phyloP scores from a whole-genome alignment of 768 basidiomycete genomes.

The Crassisporium funariophilum region DNA sequence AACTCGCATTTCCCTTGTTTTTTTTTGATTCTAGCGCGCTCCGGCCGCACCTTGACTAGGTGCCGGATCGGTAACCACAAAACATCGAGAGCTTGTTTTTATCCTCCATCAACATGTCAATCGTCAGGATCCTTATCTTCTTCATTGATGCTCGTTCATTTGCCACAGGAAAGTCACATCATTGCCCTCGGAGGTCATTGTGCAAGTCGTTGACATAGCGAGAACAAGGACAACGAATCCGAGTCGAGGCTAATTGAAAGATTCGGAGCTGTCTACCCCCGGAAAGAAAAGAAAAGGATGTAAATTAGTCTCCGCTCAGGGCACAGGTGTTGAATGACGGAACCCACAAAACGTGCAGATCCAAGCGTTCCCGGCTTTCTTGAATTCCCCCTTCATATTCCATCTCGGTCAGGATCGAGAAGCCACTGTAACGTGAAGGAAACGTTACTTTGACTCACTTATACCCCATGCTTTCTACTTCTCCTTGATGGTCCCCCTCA shows the following conservation, averaged over 20 bases:
- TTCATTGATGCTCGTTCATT: background rate
- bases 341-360: constrained; percentile 17
- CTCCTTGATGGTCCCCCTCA: constrained; percentile 24
- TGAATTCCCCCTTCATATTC: constrained; percentile 15
- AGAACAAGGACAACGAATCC: constrained; percentile 5
- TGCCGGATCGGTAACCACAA: too few relatives aligned
- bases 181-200: background rate
- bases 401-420: constrained; percentile 25
- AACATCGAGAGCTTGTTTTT: too few relatives aligned
- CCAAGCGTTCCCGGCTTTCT: constrained; percentile 6
- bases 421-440: constrained; percentile 21
- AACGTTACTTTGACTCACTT: constrained; percentile 23
- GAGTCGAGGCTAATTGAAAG: constrained; percentile 14
- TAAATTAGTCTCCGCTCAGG: constrained; percentile 19
- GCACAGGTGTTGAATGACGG: constrained; percentile 7
- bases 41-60: too few relatives aligned
- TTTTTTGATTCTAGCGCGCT: too few relatives aligned
- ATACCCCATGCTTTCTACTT: constrained; percentile 13
- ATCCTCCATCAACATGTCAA: too few relatives aligned
- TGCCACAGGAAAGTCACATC: too few relatives aligned
- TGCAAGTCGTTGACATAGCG: constrained; percentile 5
- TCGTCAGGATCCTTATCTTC: constrained; percentile 1
- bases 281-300: constrained; percentile 2
- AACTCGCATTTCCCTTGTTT: too few relatives aligned
- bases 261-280: background rate